Base-by-base conservation (phyloP, 148 eudicot genomes). In the Oxyria digyna region DNA sequence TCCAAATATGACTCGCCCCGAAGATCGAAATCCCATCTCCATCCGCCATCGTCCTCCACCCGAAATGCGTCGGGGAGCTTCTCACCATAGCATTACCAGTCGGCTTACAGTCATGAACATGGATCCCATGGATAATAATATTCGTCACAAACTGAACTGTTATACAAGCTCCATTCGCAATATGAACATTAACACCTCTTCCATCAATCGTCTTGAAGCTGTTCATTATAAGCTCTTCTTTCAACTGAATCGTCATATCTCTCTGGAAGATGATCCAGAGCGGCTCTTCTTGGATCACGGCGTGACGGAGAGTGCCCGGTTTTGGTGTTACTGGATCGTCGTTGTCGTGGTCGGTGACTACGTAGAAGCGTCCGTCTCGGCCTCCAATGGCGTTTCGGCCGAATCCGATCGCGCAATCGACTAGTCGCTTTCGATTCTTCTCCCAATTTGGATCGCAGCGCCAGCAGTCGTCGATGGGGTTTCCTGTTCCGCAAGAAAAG, bases 21-120 rank as follows among this genome's bases (percentile, higher is more conserved):
- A 91, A 91, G 27, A 91, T 76, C 4, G 97, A 91, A 7, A 91
- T 41, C 0, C 76, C 97, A 52, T 91, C 97, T 11, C 97, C 97
- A 68, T 91, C 97, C 0, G 97, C 96, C 86, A 91, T 83, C 15
- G 97, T 91, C 68, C 97, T 85, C 96, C 96, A 91, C 7, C 97
- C 97, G 41, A 67, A 91, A 75, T 91, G 97, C 18, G 74, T 33
- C 0, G 88, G 81, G 8, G 90, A 82, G 82, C 92, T 87, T 74
- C 97, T 81, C 38, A 91, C 97, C 87, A 87, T 79, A n/a, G 97
- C 92, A 71, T 91, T 91, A 2, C 97, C 97, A 8, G 96, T 88
- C 20, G 85, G 91, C 50, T 73, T 91, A 55, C 97, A 91, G 73
- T 91, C 91, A 67, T 91, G 97, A 31, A 91, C 77, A 62, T 91